These are phyloP conservation scores for Linum usitatissimum DNA, from an alignment of 345 rosid genomes.

Conservation along the genomic window DNA sequence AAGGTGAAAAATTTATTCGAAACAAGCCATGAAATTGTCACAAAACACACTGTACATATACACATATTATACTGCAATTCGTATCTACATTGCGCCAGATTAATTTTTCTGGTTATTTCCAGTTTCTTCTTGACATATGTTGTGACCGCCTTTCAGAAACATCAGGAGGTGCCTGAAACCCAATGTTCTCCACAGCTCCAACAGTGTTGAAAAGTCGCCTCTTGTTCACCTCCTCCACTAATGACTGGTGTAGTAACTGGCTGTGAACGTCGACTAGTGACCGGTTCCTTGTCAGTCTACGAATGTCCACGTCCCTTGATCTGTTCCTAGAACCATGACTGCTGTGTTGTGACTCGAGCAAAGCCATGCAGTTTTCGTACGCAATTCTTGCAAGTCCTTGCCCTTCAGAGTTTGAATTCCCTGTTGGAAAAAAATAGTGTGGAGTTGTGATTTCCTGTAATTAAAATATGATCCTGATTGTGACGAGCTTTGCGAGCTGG, in stretches of 20 bases:
- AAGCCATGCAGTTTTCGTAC: slow-evolving; percentile 23
- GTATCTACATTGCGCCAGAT: not conserved
- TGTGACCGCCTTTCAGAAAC: slow-evolving; percentile 19
- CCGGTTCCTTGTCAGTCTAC: slow-evolving; percentile 42
- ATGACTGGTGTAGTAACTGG: slow-evolving; percentile 43
- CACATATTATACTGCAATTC: not conserved
- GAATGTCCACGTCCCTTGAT: slow-evolving; percentile 22
- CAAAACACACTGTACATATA: not conserved
- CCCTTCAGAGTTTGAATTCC: slow-evolving; percentile 22
- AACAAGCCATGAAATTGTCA: not conserved
- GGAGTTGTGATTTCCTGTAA: slow-evolving; percentile 25
- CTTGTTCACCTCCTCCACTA: slow-evolving; percentile 52
- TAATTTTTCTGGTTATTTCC: not conserved
- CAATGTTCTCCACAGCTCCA: slow-evolving; percentile 63
- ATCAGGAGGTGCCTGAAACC: slow-evolving; percentile 51
- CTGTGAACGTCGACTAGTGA: slow-evolving; percentile 60
- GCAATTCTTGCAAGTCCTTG: slow-evolving; percentile 15
- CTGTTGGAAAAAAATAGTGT: slow-evolving; percentile 47
- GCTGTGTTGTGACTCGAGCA: slow-evolving; percentile 26
- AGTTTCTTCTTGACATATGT: slow-evolving; percentile 15
- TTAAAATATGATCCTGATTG: slow-evolving; percentile 36
- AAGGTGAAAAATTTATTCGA: not conserved
- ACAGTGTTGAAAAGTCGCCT: slow-evolving; percentile 54
- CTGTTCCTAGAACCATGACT: slow-evolving; percentile 29
- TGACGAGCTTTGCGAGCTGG: slow-evolving; percentile 56